Percentiles rank a stretch among this genome's conserved stretches.
These are phyloP conservation scores for Anthracocystis panici-leucophaei DNA, from an alignment of 1,284 basidiomycete genomes.

Conservation along the genomic window DNA sequence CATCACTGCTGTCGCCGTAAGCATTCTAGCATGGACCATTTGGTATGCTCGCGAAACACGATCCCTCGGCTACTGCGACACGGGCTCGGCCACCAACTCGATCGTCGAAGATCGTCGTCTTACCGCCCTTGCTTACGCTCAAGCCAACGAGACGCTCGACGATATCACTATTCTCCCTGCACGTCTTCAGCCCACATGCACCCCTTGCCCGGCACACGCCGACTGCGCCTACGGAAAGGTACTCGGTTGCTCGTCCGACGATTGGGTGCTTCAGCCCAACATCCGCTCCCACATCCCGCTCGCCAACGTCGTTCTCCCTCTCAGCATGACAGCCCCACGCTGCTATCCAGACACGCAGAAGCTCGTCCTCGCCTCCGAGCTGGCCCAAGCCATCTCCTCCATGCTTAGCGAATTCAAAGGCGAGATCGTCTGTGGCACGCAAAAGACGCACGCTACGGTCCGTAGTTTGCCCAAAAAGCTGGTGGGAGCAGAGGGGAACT, in stretches of 20 bases:
- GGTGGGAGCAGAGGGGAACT: conserved; percentile 21
- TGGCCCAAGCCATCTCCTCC: conserved; percentile 48
- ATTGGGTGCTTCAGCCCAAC: conserved; percentile 56
- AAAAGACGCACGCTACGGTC: conserved; percentile 39
- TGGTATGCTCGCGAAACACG: conserved; percentile 61
- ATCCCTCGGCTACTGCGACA: conserved; percentile 61
- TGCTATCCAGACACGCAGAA: conserved; percentile 66
- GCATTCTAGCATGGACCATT: conserved; percentile 31
- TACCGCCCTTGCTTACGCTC: conserved; percentile 30
- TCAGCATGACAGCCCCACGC: conserved; percentile 29
- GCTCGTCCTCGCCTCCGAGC: conserved; percentile 61
- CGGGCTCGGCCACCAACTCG: conserved; percentile 40
- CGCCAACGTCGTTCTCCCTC: conserved; percentile 39
- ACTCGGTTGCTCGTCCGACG: conserved; percentile 48
- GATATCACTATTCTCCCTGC: conserved; percentile 38
- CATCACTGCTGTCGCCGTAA: conserved; percentile 13
- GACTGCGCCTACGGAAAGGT: conserved; percentile 50
- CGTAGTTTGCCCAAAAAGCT: conserved; percentile 28
- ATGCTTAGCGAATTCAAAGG: conserved; percentile 60
- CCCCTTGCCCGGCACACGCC: conserved; percentile 62
- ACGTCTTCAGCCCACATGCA: conserved; percentile 50
- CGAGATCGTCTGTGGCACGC: conserved; percentile 57
- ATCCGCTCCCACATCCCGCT: conserved; percentile 52
- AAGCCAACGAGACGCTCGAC: conserved; percentile 35
- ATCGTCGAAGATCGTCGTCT: conserved; percentile 38